Percentiles rank a stretch among this genome's conserved stretches.
Evolutionary conservation across 2,329 filamentous ascomycete genomes (phyloP).

Genomic region (Orbilia blumenaviensis): DNA sequence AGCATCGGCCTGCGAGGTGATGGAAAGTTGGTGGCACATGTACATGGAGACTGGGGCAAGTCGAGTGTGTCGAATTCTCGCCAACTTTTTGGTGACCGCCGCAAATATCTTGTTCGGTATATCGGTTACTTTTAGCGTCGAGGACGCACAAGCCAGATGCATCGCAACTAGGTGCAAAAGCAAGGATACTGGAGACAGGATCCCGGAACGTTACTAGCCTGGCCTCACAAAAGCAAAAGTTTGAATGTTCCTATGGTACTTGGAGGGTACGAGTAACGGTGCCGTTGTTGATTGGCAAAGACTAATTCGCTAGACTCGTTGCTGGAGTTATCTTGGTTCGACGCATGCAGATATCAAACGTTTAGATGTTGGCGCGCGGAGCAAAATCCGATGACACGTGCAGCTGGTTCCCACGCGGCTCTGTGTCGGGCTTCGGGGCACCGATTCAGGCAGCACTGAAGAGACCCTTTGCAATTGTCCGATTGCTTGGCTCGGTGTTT

Average conservation of each 20-base stretch:
- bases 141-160: no score
- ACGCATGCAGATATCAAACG: background rate
- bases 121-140: background rate
- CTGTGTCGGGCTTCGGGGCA: background rate
- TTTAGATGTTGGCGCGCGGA: conserved; percentile 2
- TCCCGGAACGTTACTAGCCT: background rate
- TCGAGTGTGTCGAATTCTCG: background rate
- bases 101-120: background rate
- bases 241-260: background rate
- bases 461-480: conserved; percentile 26
- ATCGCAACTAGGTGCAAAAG: background rate
- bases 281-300: background rate
- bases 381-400: conserved; percentile 10
- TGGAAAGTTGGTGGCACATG: background rate
- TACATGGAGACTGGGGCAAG: background rate
- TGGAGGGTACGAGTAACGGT: background rate
- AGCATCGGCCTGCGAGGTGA: background rate
- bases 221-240: background rate
- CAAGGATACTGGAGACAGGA: background rate
- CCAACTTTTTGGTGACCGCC: background rate
- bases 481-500: conserved; percentile 47
- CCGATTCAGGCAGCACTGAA: conserved; percentile 26
- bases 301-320: background rate
- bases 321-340: background rate
- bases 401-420: conserved; percentile 5